Evolutionary conservation across 306 rosid species (phyloP), one percentile per base, ranked within the genome.

Genomic region (Cicer cuneatum): DNA sequence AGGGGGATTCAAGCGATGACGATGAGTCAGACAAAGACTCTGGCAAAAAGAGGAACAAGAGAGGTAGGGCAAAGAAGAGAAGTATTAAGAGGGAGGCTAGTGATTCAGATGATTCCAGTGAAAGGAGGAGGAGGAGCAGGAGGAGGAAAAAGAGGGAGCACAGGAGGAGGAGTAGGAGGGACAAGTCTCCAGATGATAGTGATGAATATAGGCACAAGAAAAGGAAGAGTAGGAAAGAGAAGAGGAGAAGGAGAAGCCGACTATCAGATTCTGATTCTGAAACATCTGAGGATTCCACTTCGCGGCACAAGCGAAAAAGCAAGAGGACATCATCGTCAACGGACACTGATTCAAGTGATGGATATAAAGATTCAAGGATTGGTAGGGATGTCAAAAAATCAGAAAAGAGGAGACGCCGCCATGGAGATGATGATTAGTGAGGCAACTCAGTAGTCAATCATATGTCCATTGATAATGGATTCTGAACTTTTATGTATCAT

Each of bases 1-100:
- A 80, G 54, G 65, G 58, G 74, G 81, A 82, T 16, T 83, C 60
- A 0, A 29, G 35, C 35, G 89, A 85, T 64, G 86, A 71, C 66
- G 91, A 86, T 65, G 88, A 18, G 16, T 85, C 87, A 0, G 87
- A 80, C 80, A 40, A 77, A 40, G 86, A 81, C 66, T 86, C 89
- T 39, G 85, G 78, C 70, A 75, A 82, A 81, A 80, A 81, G 85
- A 87, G 82, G 74, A 84, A 74, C 66, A 92, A 84, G 85, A 90
- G 97, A 82, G 96, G 97, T n/a, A 85, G 93, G 83, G 87, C 93
- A 19, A 90, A 90, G 83, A 90, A 82, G 85, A 89, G 93, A 82
- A 85, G 88, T 66, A 64, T 78, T 49, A 87, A 79, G 82, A 89
- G 91, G 73, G 84, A 68, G 12, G 79, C 58, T 43, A 85, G 90